Evolutionary conservation across 1,284 basidiomycete species (phyloP), one percentile per base, ranked within the genome.

Genomic region (Rhodofomes roseus): DNA sequence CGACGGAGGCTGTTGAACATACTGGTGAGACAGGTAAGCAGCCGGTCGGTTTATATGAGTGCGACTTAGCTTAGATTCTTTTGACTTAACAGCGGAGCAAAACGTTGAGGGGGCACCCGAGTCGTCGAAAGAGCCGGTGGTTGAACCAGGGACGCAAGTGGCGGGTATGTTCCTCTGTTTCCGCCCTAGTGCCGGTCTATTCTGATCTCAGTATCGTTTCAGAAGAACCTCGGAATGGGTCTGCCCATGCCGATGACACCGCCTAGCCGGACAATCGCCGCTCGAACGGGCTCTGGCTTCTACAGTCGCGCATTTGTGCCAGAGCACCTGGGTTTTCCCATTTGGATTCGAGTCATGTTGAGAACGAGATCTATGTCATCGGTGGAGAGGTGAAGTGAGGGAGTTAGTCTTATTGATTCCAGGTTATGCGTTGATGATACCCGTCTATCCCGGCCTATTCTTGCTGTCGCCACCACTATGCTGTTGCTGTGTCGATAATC

Each of bases 401-500:
- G 31, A 52, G 50, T 16, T 52, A 37, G 50, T 52, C 34, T 37
- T 25, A 46, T 31, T 48, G 29, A 18, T 36, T 37, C 36, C 56
- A 34, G 40, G 25, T 54, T 53, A 27, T 53, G 29, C 23, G 50
- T 39, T 46, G 50, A 53, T 40, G 36, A 58, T 58, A 58, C 56
- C 56, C 56, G 23, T 58, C 39, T 29, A 29, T 18, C 50, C 39
- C 39, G 39, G 29, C 50, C 12, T 36, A 52, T 52, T 41, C 18
- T 37, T 44, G 48, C 50, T 58, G 41, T 58, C 50, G 25, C 51
- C 31, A 43, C 50, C 56, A 29, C 31, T 53, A 58, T 58, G 56
- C 56, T 58, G 50, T 27, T 58, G 50, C 39, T 58, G 56, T 53
- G 50, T 53, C 39, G 34, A 16, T 58, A 58, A 50, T 44, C n/a